phyloP scores from a whole-genome alignment of 2,329 filamentous ascomycete genomes.

The Hirsutella rhossiliensis region DNA sequence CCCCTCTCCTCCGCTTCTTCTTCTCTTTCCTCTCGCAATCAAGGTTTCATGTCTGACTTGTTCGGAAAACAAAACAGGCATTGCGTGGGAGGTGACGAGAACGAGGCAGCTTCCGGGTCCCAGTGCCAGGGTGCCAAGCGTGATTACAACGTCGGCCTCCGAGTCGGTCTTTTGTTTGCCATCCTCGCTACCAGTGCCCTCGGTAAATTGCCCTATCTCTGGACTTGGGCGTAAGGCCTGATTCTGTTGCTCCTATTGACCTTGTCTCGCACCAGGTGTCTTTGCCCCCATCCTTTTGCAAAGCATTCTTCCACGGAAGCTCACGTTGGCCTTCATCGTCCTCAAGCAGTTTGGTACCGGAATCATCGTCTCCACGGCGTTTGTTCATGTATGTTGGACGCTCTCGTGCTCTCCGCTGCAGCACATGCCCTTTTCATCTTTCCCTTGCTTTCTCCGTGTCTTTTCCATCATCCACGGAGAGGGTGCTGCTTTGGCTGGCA shows the following conservation, averaged over 20 bases:
- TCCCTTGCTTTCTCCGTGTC: no score
- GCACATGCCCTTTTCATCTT: neutral
- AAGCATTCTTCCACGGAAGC: constrained; percentile 39
- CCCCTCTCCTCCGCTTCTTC: no score
- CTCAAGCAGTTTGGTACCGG: constrained; percentile 67
- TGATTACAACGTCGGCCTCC: constrained; percentile 55
- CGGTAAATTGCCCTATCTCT: constrained; percentile 24
- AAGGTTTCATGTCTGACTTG: neutral
- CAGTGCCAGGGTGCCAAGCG: constrained; percentile 32
- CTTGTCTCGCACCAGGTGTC: constrained; percentile 27
- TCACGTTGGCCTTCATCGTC: constrained; percentile 41
- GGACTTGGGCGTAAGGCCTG: no score
- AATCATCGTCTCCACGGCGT: constrained; percentile 59
- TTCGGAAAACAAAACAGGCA: constrained; percentile 26
- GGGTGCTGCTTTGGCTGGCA: neutral
- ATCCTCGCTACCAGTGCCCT: constrained; percentile 57
- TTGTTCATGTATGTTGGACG: constrained; percentile 46
- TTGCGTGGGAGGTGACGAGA: constrained; percentile 39
- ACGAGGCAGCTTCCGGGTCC: constrained; percentile 16
- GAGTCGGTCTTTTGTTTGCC: constrained; percentile 61
- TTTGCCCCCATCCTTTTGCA: constrained; percentile 54
- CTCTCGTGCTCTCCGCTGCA: neutral
- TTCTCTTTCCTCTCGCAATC: neutral
- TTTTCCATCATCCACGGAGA: neutral
- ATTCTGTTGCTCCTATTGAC: neutral